phyloP scores from a whole-genome alignment of 306 rosid genomes.

The Rubus parviflorus region DNA sequence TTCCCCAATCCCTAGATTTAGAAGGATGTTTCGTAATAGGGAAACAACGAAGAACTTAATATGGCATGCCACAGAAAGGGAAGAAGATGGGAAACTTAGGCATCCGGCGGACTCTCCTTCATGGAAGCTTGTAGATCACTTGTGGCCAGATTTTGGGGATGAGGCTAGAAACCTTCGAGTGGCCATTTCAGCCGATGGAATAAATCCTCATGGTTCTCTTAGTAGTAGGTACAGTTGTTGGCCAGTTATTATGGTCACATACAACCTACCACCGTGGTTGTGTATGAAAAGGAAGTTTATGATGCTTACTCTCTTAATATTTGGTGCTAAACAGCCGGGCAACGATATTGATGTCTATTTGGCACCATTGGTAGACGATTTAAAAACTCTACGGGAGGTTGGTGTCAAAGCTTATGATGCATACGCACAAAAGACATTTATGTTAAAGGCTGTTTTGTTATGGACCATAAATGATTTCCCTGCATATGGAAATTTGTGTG shows the following conservation, averaged over 20 bases:
- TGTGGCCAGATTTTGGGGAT: not conserved
- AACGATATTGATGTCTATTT: slow-evolving; percentile 3
- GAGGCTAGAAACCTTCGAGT: not conserved
- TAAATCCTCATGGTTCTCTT: not conserved
- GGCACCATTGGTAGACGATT: not conserved
- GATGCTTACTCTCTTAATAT: not conserved
- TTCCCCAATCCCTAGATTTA: not conserved
- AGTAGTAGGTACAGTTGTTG: not conserved
- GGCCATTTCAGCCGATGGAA: not conserved
- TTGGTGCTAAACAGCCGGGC: not conserved
- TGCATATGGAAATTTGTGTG: not conserved
- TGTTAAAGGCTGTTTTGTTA: not conserved
- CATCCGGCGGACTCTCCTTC: not conserved
- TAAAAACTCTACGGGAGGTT: not conserved
- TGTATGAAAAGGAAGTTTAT: no score
- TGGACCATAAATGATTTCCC: slow-evolving; percentile 9
- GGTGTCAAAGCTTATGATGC: not conserved
- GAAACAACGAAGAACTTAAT: not conserved
- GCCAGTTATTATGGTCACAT: no score
- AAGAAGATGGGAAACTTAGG: not conserved
- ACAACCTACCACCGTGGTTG: no score
- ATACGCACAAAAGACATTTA: not conserved
- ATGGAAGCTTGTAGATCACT: not conserved
- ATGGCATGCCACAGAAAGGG: not conserved
- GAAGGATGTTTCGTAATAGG: not conserved